Evolutionary conservation across 805 yeast species (phyloP).

Genomic region (Wickerhamiella azyma): DNA sequence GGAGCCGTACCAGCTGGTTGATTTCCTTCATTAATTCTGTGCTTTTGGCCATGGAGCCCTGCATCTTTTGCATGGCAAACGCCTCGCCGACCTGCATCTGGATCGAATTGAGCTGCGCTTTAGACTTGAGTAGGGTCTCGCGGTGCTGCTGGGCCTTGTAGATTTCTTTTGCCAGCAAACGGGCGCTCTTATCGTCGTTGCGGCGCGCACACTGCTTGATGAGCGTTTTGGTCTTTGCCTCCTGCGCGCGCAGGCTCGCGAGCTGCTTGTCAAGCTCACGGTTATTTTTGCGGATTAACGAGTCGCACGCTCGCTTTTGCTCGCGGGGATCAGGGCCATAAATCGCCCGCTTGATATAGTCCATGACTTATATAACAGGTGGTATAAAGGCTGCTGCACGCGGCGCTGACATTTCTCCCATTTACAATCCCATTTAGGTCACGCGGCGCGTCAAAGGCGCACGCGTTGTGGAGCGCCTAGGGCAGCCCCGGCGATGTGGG

Average conservation of each 20-base stretch:
- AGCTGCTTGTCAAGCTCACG: slow-evolving; percentile 75
- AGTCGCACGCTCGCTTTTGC: slow-evolving; percentile 62
- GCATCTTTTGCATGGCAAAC: slow-evolving; percentile 69
- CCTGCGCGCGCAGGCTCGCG: slow-evolving; percentile 40
- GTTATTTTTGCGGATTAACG: slow-evolving; percentile 67
- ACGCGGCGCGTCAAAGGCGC: no score
- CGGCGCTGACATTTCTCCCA: no score
- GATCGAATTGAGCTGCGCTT: slow-evolving; percentile 75
- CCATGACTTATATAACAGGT: slow-evolving; percentile 36
- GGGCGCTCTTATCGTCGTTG: slow-evolving; percentile 62
- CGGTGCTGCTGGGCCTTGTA: slow-evolving; percentile 61
- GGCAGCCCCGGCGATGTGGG: no score
- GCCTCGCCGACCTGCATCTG: slow-evolving; percentile 85
- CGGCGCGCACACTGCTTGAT: slow-evolving; percentile 65
- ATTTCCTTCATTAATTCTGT: slow-evolving; percentile 82
- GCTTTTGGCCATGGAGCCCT: slow-evolving; percentile 65
- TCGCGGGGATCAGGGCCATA: slow-evolving; percentile 96
- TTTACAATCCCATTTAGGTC: no score
- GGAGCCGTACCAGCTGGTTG: slow-evolving; percentile 60
- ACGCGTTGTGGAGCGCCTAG: no score
- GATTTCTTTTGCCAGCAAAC: slow-evolving; percentile 69
- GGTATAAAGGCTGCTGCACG: no score
- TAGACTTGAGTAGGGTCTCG: slow-evolving; percentile 58
- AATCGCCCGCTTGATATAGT: slow-evolving; percentile 67
- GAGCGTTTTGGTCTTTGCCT: slow-evolving; percentile 62